Conservation (phyloP, 2,329 filamentous ascomycete genomes). For the Neofusicoccum parvum region DNA sequence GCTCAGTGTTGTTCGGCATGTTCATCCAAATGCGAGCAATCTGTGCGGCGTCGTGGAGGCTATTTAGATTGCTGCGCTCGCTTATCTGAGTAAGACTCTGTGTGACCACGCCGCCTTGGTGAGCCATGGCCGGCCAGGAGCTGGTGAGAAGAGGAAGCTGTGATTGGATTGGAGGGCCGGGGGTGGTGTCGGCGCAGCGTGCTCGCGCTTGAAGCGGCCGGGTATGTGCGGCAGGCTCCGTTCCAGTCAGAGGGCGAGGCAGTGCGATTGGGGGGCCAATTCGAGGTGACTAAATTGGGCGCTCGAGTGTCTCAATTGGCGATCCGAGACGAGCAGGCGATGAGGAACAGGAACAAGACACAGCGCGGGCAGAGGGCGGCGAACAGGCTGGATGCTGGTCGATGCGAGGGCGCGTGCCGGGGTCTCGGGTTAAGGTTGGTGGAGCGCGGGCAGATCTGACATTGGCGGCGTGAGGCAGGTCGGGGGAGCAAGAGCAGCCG, state of each 20-base stretch:
- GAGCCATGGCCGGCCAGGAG: not conserved
- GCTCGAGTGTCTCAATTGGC: too few relatives aligned
- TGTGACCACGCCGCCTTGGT: not conserved
- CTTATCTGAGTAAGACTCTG: constrained; percentile 6
- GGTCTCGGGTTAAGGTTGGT: constrained; percentile 1
- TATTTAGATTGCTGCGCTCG: not conserved
- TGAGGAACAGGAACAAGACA: too few relatives aligned
- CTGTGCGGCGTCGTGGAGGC: not conserved
- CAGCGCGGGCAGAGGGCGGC: not conserved
- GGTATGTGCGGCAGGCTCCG: too few relatives aligned
- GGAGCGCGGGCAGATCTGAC: not conserved
- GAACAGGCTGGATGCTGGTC: constrained; percentile 12
- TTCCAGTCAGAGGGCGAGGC: too few relatives aligned
- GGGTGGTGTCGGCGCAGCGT: not conserved
- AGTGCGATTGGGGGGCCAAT: too few relatives aligned
- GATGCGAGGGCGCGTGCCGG: constrained; percentile 3
- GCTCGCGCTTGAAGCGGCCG: not conserved
- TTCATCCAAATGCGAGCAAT: constrained; percentile 11
- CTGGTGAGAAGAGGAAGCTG: not conserved
- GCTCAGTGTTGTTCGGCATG: not conserved
- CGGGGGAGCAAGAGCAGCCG: not conserved
- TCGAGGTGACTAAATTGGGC: too few relatives aligned
- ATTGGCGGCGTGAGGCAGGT: not conserved
- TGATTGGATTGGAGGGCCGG: not conserved
- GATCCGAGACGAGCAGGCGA: too few relatives aligned